Evolutionary conservation across 1,139 yeast genomes (phyloP).

Genomic region (Candida pseudocylindracea): DNA sequence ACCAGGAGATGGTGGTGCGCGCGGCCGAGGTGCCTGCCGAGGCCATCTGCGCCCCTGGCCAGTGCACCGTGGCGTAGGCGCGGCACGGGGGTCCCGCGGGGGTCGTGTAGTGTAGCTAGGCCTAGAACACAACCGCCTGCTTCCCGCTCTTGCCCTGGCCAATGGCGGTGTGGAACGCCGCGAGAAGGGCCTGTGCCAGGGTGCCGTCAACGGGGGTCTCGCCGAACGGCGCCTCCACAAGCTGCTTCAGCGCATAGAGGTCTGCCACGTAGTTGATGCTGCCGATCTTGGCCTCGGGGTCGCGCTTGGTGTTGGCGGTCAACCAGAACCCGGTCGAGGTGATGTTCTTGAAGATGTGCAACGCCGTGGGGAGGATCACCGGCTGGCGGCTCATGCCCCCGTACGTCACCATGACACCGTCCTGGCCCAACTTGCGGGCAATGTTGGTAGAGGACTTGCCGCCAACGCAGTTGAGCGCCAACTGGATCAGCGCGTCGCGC

Average conservation of each 20-base stretch:
- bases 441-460: conserved; percentile 66
- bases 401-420: conserved; percentile 66
- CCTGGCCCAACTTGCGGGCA: conserved; percentile 52
- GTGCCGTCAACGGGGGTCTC: conserved; percentile 38
- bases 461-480: conserved; percentile 86
- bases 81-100: too few relatives aligned
- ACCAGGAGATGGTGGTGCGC: neutral
- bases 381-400: conserved; percentile 99
- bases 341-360: conserved; percentile 74
- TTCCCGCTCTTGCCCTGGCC: conserved; percentile 19
- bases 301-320: conserved; percentile 46
- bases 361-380: conserved; percentile 67
- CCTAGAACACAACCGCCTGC: conserved; percentile 13
- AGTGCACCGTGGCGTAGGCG: too few relatives aligned
- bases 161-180: conserved; percentile 29
- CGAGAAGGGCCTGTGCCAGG: conserved; percentile 24
- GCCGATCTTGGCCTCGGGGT: conserved; percentile 37
- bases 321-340: conserved; percentile 89
- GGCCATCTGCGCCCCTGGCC: too few relatives aligned
- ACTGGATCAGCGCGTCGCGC: conserved; percentile 30
- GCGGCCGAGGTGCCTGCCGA: too few relatives aligned
- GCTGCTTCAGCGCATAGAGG: conserved; percentile 17
- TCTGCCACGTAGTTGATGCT: conserved; percentile 39
- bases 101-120: too few relatives aligned
- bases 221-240: conserved; percentile 28